phyloP scores from a whole-genome alignment of 2,329 filamentous ascomycete genomes.

The Geosmithia putterillii region DNA sequence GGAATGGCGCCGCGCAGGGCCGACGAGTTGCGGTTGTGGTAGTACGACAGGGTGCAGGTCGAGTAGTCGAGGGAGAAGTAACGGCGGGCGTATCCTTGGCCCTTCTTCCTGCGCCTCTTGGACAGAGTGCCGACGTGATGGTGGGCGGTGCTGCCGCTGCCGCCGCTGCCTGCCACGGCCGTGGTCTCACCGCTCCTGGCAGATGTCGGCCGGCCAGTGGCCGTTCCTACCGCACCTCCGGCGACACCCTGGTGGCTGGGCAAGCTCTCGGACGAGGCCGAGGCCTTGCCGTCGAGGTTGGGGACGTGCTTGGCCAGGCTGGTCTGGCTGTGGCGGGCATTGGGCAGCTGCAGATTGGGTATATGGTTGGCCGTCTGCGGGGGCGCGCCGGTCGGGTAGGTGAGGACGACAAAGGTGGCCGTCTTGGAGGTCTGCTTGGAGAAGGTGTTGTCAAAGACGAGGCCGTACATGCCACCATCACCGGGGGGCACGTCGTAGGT shows the following conservation, averaged over 20 bases:
- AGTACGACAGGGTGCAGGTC: slow-evolving; percentile 90
- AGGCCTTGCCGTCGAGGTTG: slow-evolving; percentile 28
- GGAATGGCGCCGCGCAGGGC: slow-evolving; percentile 87
- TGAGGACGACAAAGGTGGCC: slow-evolving; percentile 86
- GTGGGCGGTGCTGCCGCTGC: slow-evolving; percentile 26
- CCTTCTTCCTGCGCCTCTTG: slow-evolving; percentile 85
- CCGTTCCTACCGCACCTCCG: slow-evolving; percentile 20
- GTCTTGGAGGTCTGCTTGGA: slow-evolving; percentile 92
- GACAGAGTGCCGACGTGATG: slow-evolving; percentile 77
- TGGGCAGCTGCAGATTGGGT: slow-evolving; percentile 38
- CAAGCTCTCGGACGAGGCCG: slow-evolving; percentile 49
- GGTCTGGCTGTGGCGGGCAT: slow-evolving; percentile 29
- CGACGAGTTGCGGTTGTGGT: slow-evolving; percentile 86
- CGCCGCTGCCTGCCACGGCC: slow-evolving; percentile 5
- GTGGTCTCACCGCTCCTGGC: slow-evolving; percentile 26
- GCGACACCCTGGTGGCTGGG: slow-evolving; percentile 38
- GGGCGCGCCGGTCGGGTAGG: slow-evolving; percentile 73
- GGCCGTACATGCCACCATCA: slow-evolving; percentile 84
- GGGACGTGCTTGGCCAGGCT: slow-evolving; percentile 37
- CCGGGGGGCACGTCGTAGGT: slow-evolving; percentile 65
- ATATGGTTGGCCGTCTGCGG: slow-evolving; percentile 65
- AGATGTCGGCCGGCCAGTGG: neutral
- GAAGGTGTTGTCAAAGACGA: slow-evolving; percentile 98
- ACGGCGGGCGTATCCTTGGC: slow-evolving; percentile 81
- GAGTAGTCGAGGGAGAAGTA: slow-evolving; percentile 96